A percentile compares a stretch with the other conserved stretches of the same genome.
Conservation (phyloP, 805 yeast species). For the Metschnikowia amazonensis region DNA sequence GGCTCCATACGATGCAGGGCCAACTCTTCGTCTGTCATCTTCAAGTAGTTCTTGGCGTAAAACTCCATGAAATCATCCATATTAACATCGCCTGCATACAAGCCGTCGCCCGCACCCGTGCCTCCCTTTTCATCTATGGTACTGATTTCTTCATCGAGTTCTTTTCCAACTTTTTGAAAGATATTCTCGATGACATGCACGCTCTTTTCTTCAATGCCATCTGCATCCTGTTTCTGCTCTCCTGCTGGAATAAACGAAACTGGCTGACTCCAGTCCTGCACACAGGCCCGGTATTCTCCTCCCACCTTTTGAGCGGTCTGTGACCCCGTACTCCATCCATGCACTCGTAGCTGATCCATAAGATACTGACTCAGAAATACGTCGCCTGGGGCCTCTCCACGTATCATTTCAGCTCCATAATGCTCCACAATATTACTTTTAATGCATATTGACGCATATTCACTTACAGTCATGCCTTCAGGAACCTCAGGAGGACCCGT, state of each 20-base stretch:
- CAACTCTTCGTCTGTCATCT: slow-evolving; percentile 9
- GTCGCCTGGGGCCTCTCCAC: neutral
- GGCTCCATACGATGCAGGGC: slow-evolving; percentile 6
- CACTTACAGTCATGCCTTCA: neutral
- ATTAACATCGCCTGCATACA: slow-evolving; percentile 8
- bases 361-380: slow-evolving; percentile 7
- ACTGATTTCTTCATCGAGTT: neutral
- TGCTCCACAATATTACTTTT: neutral
- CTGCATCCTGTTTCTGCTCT: too few species aligned
- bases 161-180: neutral
- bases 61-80: slow-evolving; percentile 17
- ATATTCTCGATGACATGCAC: neutral
- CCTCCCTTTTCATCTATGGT: neutral
- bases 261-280: neutral
- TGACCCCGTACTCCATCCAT: neutral
- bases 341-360: neutral
- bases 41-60: slow-evolving; percentile 11
- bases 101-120: neutral
- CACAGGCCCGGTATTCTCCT: neutral
- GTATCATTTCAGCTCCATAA: neutral
- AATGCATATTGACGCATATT: slow-evolving; percentile 2
- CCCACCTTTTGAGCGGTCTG: neutral
- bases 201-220: neutral
- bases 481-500: neutral
- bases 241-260: neutral